These are phyloP conservation scores for Cinnamomum chago DNA, from an alignment of 164 flowering plant genomes.

Conservation along the genomic window DNA sequence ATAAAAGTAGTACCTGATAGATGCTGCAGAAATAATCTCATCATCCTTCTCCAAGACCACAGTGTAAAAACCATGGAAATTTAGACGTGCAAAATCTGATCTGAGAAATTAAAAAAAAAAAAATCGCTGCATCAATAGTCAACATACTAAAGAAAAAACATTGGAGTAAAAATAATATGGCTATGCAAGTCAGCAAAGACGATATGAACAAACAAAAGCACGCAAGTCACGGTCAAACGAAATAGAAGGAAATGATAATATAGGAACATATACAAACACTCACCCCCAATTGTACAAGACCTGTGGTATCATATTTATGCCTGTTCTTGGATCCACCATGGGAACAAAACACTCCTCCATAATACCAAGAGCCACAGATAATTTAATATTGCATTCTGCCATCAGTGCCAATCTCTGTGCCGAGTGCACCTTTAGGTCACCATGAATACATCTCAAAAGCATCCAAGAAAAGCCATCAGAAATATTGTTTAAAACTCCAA, in stretches of 20 bases:
- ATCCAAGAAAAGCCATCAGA: conserved; percentile 68
- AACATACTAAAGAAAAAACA: no score
- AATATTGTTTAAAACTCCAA: conserved; percentile 56
- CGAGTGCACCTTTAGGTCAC: conserved; percentile 73
- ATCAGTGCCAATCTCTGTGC: conserved; percentile 63
- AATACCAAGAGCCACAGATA: conserved; percentile 85
- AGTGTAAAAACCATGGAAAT: conserved; percentile 81
- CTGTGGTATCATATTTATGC: conserved; percentile 93
- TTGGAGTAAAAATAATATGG: no score
- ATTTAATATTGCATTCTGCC: conserved; percentile 92
- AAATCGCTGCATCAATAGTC: no score
- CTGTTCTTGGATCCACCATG: conserved; percentile 93
- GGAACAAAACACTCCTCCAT: conserved; percentile 97
- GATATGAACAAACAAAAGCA: neutral
- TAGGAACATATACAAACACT: conserved; percentile 14
- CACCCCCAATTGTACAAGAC: conserved; percentile 87
- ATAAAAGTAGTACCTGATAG: conserved; percentile 66
- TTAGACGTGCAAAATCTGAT: conserved; percentile 73
- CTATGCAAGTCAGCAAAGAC: neutral
- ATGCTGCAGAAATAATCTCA: conserved; percentile 69
- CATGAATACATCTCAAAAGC: conserved; percentile 71
- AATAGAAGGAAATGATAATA: no score
- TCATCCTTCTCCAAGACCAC: conserved; percentile 84
- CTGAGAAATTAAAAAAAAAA: conserved; percentile 30
- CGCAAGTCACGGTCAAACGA: neutral